Percentiles rank a stretch among this genome's conserved stretches.
Conservation (phyloP, 768 basidiomycete species). For the Phanerochaete sordida region DNA sequence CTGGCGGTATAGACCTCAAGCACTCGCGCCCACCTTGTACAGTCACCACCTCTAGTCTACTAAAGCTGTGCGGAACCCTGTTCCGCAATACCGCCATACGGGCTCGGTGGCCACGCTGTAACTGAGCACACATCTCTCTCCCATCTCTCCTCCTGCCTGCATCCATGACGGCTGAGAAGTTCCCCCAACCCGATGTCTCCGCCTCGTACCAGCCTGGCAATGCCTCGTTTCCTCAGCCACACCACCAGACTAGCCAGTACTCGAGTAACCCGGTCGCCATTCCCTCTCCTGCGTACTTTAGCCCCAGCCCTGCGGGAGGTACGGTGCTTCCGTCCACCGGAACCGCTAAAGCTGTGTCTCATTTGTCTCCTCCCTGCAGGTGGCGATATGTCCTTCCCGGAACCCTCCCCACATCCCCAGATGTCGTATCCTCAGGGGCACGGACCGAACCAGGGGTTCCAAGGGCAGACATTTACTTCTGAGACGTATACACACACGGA, state of each 20-base stretch:
- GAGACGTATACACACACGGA: neutral
- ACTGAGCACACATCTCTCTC: neutral
- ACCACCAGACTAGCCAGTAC: neutral
- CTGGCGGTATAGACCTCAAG: neutral
- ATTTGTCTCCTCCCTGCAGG: neutral
- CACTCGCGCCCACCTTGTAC: too few species aligned
- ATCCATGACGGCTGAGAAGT: neutral
- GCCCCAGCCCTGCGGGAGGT: conserved; percentile 2
- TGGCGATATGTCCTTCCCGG: neutral
- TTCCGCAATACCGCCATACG: neutral
- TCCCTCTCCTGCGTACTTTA: conserved; percentile 4
- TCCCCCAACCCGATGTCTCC: neutral
- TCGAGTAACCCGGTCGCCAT: neutral
- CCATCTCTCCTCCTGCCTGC: neutral
- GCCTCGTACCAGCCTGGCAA: neutral
- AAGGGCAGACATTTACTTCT: neutral
- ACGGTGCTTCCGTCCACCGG: neutral
- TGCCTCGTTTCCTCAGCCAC: neutral
- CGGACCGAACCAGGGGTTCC: neutral
- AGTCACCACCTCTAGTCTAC: too few species aligned
- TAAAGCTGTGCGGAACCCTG: neutral
- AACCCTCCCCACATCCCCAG: conserved; percentile 9
- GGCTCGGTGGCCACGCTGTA: neutral
- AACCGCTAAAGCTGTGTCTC: neutral
- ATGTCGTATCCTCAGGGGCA: conserved; percentile 5